A percentile compares a stretch with the other conserved stretches of the same genome.
Conservation (phyloP, 2,329 filamentous ascomycete genomes). For the Fusarium neocosmosporiellum region DNA sequence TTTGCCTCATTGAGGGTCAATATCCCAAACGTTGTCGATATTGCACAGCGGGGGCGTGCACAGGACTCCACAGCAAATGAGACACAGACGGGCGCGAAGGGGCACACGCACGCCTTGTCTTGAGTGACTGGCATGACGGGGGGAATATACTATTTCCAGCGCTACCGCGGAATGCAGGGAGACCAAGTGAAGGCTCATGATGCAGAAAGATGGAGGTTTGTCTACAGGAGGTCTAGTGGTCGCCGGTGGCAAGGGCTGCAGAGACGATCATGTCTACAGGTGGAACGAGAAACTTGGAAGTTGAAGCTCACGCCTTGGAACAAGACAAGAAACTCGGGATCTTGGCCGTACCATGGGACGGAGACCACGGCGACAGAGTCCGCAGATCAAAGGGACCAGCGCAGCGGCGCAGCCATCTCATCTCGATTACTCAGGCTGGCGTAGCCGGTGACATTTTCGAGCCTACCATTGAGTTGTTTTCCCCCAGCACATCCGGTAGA, state of each 20-base stretch:
- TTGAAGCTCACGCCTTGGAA: neutral
- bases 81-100: constrained; percentile 15
- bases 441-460: neutral
- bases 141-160: constrained; percentile 15
- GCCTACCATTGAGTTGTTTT: neutral
- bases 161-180: constrained; percentile 23
- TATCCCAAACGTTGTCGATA: neutral
- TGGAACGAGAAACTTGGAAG: constrained; percentile 11
- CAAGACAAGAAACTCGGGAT: neutral
- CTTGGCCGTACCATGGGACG: constrained; percentile 10
- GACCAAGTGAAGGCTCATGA: neutral
- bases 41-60: neutral
- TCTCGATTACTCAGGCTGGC: constrained; percentile 9
- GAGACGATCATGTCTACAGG: constrained; percentile 12
- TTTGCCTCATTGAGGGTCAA: constrained; percentile 4
- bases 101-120: neutral
- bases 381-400: constrained; percentile 1
- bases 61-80: constrained; percentile 24
- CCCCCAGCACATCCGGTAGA: neutral
- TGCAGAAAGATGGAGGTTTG: neutral
- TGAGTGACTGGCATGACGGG: constrained; percentile 25
- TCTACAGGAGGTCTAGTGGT: neutral
- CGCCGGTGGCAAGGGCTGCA: constrained; percentile 24
- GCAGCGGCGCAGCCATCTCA: neutral
- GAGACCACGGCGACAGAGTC: neutral